Conservation (phyloP, 129 eudicot species). For the Artemisia annua region DNA sequence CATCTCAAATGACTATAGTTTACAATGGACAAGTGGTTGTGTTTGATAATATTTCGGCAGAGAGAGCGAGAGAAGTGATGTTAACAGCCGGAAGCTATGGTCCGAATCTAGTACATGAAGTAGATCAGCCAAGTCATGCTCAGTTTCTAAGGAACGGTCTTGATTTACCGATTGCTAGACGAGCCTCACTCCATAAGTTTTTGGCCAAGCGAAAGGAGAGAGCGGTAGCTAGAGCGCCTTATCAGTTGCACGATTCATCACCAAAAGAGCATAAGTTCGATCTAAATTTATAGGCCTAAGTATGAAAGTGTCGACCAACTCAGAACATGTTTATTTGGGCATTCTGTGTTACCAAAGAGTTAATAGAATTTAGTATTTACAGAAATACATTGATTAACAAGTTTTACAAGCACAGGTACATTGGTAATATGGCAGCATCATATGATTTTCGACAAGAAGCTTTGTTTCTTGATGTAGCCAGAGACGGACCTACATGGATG, state of each 20-base stretch:
- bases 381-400: too few relatives aligned
- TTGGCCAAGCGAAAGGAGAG: conserved; percentile 70
- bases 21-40: conserved; percentile 59
- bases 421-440: too few relatives aligned
- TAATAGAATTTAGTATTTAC: too few relatives aligned
- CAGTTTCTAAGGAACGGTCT: conserved; percentile 12
- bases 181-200: conserved; percentile 66
- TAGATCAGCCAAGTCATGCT: neutral
- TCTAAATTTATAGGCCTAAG: conserved; percentile 35
- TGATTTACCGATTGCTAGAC: conserved; percentile 64
- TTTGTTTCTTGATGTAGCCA: too few relatives aligned
- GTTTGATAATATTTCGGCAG: conserved; percentile 51
- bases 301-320: too few relatives aligned
- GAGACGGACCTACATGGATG: too few relatives aligned
- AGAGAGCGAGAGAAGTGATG: conserved; percentile 46
- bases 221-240: conserved; percentile 40
- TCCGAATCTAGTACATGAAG: too few relatives aligned
- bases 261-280: conserved; percentile 32
- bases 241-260: conserved; percentile 27
- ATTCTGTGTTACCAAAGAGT: too few relatives aligned
- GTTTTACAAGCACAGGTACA: too few relatives aligned
- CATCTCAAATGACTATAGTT: conserved; percentile 63
- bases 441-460: too few relatives aligned
- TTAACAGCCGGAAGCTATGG: conserved; percentile 22
- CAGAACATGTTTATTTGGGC: too few relatives aligned